These are phyloP conservation scores for Sordariomycetes sp. DNA, from an alignment of 2,329 filamentous ascomycete species.

Conservation along the genomic window DNA sequence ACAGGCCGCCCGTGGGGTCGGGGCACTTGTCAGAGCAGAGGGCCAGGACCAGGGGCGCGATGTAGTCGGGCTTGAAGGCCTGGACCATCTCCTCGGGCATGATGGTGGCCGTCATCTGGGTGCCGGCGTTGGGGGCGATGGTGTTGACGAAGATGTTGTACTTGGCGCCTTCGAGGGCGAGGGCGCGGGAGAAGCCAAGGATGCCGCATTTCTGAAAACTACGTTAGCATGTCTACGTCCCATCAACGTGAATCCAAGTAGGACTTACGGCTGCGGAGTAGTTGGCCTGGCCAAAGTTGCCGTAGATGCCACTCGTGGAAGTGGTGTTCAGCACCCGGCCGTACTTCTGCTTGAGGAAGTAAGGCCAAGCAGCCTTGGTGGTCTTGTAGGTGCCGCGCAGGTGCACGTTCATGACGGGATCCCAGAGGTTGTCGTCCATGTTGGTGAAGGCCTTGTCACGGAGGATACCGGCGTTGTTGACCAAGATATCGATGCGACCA, in stretches of 20 bases:
- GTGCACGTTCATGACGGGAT: conserved; percentile 86
- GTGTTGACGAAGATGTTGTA: conserved; percentile 99
- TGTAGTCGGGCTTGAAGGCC: conserved; percentile 98
- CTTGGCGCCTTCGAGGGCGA: conserved; percentile 88
- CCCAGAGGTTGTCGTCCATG: conserved; percentile 93
- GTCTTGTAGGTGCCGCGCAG: conserved; percentile 92
- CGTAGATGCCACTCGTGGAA: conserved; percentile 94
- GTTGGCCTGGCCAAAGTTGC: conserved; percentile 98
- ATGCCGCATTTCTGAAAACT: conserved; percentile 72
- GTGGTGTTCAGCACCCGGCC: conserved; percentile 95
- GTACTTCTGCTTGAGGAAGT: conserved; percentile 98
- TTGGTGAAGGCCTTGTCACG: conserved; percentile 96
- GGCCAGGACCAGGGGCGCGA: conserved; percentile 83
- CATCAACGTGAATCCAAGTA: no score
- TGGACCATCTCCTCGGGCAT: conserved; percentile 97
- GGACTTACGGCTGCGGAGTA: conserved; percentile 75
- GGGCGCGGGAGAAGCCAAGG: conserved; percentile 85
- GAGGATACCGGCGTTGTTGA: conserved; percentile 98
- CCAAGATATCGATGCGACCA: conserved; percentile 85
- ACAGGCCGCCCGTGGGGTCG: conserved; percentile 75
- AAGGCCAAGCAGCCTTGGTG: conserved; percentile 94
- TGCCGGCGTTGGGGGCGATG: conserved; percentile 95
- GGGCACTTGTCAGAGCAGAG: conserved; percentile 82
- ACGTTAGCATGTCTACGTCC: conserved; percentile 10
- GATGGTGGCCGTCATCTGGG: conserved; percentile 86